A percentile compares a stretch with the other conserved stretches of the same genome.
These are phyloP conservation scores for Hypomyces perniciosus DNA, from an alignment of 2,329 filamentous ascomycete genomes.

Conservation along the genomic window DNA sequence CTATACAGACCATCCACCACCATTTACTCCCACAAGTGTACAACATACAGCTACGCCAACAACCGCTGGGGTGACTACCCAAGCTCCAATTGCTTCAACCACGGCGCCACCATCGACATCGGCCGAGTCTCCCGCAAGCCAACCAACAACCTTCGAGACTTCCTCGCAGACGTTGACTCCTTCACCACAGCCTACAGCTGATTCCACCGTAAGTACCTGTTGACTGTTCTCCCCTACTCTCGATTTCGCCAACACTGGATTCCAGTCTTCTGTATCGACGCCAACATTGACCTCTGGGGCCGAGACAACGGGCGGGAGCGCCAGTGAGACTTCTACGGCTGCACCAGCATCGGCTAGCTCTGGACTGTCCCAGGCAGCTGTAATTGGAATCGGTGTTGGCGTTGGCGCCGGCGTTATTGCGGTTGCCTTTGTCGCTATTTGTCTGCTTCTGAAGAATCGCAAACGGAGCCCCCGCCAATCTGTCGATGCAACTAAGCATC, in stretches of 20 bases:
- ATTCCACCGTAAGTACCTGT: conserved; percentile 1
- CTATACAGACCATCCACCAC: conserved; percentile 2
- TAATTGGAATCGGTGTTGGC: conserved; percentile 46
- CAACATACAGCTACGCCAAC: not conserved
- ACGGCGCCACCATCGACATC: conserved; percentile 1
- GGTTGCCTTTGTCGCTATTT: conserved; percentile 33
- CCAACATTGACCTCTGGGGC: conserved; percentile 1
- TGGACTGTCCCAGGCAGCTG: conserved; percentile 38
- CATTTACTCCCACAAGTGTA: conserved; percentile 5
- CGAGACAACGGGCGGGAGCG: not conserved
- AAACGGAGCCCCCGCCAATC: conserved; percentile 21
- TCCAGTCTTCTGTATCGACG: not conserved
- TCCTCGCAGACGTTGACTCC: conserved; percentile 9
- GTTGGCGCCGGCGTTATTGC: conserved; percentile 37
- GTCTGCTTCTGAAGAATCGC: conserved; percentile 30
- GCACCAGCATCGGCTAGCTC: conserved; percentile 4
- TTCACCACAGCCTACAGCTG: conserved; percentile 4
- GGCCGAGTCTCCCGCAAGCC: not conserved
- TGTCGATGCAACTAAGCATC: conserved; percentile 46
- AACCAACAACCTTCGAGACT: conserved; percentile 1
- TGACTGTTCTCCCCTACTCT: not conserved
- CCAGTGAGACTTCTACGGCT: conserved; percentile 12
- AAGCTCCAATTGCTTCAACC: not conserved
- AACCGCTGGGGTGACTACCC: conserved; percentile 2
- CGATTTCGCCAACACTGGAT: not conserved